Base-by-base conservation (phyloP, 495 filamentous ascomycete genomes). In the Stereocaulon alpinum region DNA sequence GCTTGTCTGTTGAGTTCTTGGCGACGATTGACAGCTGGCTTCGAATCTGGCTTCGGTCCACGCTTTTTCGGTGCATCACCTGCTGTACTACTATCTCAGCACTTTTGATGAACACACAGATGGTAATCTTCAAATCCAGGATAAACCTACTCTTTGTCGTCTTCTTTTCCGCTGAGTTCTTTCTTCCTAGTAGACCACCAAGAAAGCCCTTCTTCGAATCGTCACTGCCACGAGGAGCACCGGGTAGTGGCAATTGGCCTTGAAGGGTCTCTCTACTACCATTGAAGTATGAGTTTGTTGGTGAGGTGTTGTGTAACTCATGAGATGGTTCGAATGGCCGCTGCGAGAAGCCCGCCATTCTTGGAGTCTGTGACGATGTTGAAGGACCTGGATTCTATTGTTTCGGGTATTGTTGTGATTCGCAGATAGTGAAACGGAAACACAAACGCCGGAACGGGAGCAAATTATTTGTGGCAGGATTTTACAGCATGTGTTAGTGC, bases 1-100 rank as follows among this genome's bases (percentile, higher is more conserved):
- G 93, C 93, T 74, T 96, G 91, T 56, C 93, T 82, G 68, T 98
- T 98, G 50, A 96, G 73, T 68, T 98, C 93, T 67, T 98, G 93
- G 50, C 91, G 80, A 42, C 92, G 78, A n/a, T 91, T 98, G 64
- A 94, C 72, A 50, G 93, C 90, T 4, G 93, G 93, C 66, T 95
- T 96, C 74, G 88, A 94, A 70, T 97, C 93, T 29, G 93, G 93
- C 66, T 98, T 98, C 0, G 93, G 93, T 3, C 93, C 93, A 66
- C 93, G 81, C 58, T 88, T 82, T 73, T 98, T 98, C 4, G 88
- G 58, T 30, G 41, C 40, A 24, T 60, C 49, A 6, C 50, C 58
- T 34, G 42, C 58, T 54, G 27, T 55, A 47, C 20, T 15, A 7
- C 1, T 47, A 30, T 2, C 6, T 59, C 15, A 59, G 24, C n/a